Conservation (phyloP, 2,329 filamentous ascomycete genomes). For the Leptographium wingfieldii region DNA sequence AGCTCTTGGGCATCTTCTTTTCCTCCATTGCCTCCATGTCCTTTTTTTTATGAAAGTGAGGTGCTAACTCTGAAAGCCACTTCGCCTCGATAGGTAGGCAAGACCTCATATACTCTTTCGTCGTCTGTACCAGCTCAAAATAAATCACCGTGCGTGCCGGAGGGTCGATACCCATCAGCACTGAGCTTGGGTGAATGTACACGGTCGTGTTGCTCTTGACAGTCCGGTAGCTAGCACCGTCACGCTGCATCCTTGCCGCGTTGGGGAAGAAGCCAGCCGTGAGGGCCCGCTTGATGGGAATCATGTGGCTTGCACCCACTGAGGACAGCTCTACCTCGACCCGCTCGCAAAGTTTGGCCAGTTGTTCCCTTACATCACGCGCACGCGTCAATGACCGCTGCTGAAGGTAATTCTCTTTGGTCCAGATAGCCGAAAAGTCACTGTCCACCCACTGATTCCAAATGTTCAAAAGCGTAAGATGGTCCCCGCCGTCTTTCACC, state of each 20-base stretch:
- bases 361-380: constrained; percentile 82
- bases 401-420: constrained; percentile 86
- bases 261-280: constrained; percentile 93
- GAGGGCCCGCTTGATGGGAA: constrained; percentile 75
- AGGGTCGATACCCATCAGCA: constrained; percentile 66
- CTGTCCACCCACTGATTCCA: constrained; percentile 93
- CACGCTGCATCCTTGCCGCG: constrained; percentile 68
- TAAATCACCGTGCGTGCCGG: constrained; percentile 74
- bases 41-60: constrained; percentile 88
- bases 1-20: constrained; percentile 42
- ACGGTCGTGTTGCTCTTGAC: constrained; percentile 84
- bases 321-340: constrained; percentile 69
- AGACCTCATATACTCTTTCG: constrained; percentile 85
- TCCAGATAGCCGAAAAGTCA: constrained; percentile 80
- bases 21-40: constrained; percentile 75
- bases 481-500: constrained; percentile 80
- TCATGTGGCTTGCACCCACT: constrained; percentile 56
- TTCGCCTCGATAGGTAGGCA: constrained; percentile 72
- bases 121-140: constrained; percentile 69
- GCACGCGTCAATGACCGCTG: constrained; percentile 80
- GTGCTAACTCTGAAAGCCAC: constrained; percentile 82
- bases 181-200: constrained; percentile 80
- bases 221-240: constrained; percentile 79
- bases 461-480: constrained; percentile 77
- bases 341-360: constrained; percentile 82